Evolutionary conservation across 2,329 filamentous ascomycete genomes (phyloP).

Genomic region (Colletotrichum sidae): DNA sequence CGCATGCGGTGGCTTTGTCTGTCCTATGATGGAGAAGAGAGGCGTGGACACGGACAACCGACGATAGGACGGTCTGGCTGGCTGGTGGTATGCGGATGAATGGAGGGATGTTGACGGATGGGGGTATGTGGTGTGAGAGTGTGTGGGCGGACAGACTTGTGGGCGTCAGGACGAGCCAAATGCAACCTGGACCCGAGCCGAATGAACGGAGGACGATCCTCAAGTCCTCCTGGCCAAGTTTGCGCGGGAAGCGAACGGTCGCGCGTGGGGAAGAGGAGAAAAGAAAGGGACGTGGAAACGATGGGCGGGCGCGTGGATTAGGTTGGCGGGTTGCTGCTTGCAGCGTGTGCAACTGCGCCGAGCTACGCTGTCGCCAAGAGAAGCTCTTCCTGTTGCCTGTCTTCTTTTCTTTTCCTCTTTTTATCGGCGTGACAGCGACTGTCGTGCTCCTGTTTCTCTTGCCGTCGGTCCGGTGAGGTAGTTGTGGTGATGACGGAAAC

Average conservation of each 20-base stretch:
- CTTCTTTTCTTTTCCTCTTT: no score
- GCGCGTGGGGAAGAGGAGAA: conserved; percentile 28
- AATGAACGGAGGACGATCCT: conserved; percentile 12
- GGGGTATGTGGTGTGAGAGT: conserved; percentile 19
- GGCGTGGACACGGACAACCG: conserved; percentile 1
- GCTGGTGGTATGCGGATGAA: conserved; percentile 15
- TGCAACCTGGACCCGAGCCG: conserved; percentile 6
- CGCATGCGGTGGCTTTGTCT: no score
- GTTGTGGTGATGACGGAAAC: no score
- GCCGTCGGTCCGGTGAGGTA: no score
- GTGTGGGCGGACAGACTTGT: conserved; percentile 4
- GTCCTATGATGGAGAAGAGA: no score
- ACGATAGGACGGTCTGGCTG: conserved; percentile 13
- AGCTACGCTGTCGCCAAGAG: no score
- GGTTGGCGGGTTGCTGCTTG: no score
- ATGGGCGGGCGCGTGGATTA: not conserved
- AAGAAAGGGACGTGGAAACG: conserved; percentile 2
- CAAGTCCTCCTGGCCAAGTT: conserved; percentile 6
- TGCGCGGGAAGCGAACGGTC: conserved; percentile 34
- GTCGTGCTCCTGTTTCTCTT: no score
- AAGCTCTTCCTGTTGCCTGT: no score
- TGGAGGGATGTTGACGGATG: conserved; percentile 15
- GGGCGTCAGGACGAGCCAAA: conserved; percentile 9
- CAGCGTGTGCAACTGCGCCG: no score
- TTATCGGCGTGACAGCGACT: no score